Evolutionary conservation across 2,329 filamentous ascomycete genomes (phyloP).

Genomic region (Neopestalotiopsis clavispora): DNA sequence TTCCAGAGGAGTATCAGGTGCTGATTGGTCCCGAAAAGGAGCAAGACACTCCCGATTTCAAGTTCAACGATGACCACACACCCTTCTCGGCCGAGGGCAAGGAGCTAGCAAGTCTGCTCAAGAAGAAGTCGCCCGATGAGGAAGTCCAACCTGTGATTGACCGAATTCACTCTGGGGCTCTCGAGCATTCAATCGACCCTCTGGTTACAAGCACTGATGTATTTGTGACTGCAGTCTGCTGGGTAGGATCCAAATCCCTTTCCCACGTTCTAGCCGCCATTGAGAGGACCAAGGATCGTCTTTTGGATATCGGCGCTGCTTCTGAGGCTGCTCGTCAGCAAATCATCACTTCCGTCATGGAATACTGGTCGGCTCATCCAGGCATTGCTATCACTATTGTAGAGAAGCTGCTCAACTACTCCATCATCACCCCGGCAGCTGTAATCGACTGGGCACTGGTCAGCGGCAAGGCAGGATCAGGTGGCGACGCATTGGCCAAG

Average conservation of each 20-base stretch:
- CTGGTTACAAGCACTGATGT: conserved; percentile 89
- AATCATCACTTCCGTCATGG: conserved; percentile 87
- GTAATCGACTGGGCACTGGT: conserved; percentile 91
- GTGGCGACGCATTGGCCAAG: conserved; percentile 72
- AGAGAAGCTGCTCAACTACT: conserved; percentile 97
- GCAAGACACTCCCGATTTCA: conserved; percentile 95
- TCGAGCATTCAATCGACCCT: conserved; percentile 74
- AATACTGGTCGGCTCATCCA: conserved; percentile 92
- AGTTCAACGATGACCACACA: conserved; percentile 76
- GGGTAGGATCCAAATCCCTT: conserved; percentile 91
- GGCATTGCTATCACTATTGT: conserved; percentile 91
- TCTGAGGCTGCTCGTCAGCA: conserved; percentile 81
- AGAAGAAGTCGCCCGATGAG: conserved; percentile 83
- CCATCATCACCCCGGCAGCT: conserved; percentile 82
- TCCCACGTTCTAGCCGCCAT: conserved; percentile 96
- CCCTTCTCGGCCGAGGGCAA: conserved; percentile 86
- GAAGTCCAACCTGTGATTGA: conserved; percentile 84
- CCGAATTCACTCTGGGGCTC: conserved; percentile 79
- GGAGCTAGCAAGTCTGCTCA: conserved; percentile 78
- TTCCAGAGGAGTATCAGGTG: conserved; percentile 81
- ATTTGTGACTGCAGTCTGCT: conserved; percentile 92
- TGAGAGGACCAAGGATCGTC: conserved; percentile 88
- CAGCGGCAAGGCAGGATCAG: conserved; percentile 53
- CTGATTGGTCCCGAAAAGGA: conserved; percentile 88
- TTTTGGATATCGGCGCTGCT: conserved; percentile 77